Conservation (phyloP, 2,329 filamentous ascomycete genomes). For the Annulohypoxylon truncatum region DNA sequence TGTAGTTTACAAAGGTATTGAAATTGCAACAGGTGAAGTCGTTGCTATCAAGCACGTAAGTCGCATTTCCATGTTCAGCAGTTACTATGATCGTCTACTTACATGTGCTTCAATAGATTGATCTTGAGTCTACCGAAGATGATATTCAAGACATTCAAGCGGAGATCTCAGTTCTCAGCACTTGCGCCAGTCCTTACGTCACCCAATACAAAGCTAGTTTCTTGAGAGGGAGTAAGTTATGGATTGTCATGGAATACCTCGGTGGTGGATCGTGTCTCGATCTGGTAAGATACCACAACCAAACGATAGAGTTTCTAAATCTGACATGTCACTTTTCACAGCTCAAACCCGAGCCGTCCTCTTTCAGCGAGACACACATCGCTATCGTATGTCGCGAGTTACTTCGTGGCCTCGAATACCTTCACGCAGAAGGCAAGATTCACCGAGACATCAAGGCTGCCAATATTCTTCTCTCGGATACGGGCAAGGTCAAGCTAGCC, state of each 20-base stretch:
- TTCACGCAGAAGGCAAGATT: constrained; percentile 94
- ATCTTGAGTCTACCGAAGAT: constrained; percentile 98
- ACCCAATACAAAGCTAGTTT: constrained; percentile 98
- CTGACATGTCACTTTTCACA: constrained; percentile 56
- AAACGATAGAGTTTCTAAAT: constrained; percentile 8
- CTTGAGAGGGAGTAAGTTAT: constrained; percentile 94
- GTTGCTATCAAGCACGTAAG: constrained; percentile 97
- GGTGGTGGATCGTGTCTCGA: constrained; percentile 96
- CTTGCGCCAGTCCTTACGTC: constrained; percentile 92
- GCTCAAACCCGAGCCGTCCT: constrained; percentile 81
- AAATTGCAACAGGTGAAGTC: constrained; percentile 88
- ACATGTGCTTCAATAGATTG: constrained; percentile 73
- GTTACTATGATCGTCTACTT: not conserved
- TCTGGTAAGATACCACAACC: constrained; percentile 68
- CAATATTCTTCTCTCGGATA: constrained; percentile 91
- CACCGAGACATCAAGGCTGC: constrained; percentile 97
- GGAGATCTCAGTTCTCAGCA: constrained; percentile 94
- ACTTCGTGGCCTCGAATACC: constrained; percentile 88
- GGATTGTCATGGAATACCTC: constrained; percentile 99
- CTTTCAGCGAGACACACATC: constrained; percentile 89
- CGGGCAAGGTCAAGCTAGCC: constrained; percentile 92
- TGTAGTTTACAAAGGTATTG: constrained; percentile 95
- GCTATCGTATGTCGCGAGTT: constrained; percentile 95
- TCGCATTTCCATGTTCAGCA: constrained; percentile 28
- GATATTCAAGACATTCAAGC: constrained; percentile 98